phyloP scores from a whole-genome alignment of 192 early-diverging fungal genomes.

The Chytriomyces sp. region DNA sequence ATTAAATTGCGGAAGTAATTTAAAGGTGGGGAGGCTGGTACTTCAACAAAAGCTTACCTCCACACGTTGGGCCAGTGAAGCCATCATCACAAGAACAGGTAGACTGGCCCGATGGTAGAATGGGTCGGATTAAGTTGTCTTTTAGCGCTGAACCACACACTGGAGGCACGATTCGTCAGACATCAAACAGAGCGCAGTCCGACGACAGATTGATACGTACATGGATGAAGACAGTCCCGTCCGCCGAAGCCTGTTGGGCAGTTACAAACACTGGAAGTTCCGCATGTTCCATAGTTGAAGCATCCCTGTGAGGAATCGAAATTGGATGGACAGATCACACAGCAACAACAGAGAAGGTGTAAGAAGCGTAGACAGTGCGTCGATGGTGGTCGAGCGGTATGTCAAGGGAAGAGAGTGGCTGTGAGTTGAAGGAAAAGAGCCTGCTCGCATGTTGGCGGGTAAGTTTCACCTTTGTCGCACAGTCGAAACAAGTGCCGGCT shows the following conservation, averaged over 20 bases:
- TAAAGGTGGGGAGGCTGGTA: background rate
- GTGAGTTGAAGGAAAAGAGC: too few relatives aligned
- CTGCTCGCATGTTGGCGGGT: too few relatives aligned
- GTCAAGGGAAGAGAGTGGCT: too few relatives aligned
- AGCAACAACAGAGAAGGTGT: background rate
- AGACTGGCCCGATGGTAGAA: conserved; percentile 8
- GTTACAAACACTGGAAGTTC: conserved; percentile 25
- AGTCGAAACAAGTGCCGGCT: conserved; percentile 48
- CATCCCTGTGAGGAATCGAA: conserved; percentile 40
- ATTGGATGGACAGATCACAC: background rate
- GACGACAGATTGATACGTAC: conserved; percentile 17
- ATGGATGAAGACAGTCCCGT: conserved; percentile 40
- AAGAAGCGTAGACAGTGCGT: background rate
- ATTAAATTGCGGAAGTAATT: background rate
- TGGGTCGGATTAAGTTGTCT: conserved; percentile 1
- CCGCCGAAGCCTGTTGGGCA: conserved; percentile 53
- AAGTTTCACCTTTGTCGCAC: conserved; percentile 27
- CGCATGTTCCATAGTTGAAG: conserved; percentile 51
- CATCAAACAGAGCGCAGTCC: background rate
- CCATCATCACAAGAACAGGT: conserved; percentile 58
- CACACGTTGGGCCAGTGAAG: conserved; percentile 65
- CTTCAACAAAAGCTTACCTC: conserved; percentile 28
- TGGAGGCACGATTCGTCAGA: conserved; percentile 14
- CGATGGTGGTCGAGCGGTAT: too few relatives aligned
- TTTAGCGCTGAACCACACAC: conserved; percentile 40